Conservation (phyloP, 495 filamentous ascomycete species). For the Penicillium dipodomyicola region DNA sequence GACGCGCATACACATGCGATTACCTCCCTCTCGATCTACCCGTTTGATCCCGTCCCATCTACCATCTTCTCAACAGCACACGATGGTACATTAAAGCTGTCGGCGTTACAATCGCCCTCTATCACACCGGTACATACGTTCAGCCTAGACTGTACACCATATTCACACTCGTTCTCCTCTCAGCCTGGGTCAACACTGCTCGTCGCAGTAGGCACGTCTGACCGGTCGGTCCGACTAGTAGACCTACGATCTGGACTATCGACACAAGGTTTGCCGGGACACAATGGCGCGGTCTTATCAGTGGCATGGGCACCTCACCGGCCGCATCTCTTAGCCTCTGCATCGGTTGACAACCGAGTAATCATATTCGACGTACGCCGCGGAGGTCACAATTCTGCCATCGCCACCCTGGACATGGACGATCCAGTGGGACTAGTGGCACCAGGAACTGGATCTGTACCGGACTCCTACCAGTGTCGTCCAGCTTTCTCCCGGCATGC, state of each 20-base stretch:
- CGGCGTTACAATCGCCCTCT: conserved; percentile 55
- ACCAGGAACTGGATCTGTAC: conserved; percentile 22
- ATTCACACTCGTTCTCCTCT: conserved; percentile 74
- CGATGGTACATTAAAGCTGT: conserved; percentile 80
- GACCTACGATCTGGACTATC: conserved; percentile 75
- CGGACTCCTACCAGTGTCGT: conserved; percentile 32
- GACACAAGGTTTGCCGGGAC: conserved; percentile 74
- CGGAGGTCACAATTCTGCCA: conserved; percentile 55
- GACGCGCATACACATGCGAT: conserved; percentile 72
- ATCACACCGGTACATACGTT: conserved; percentile 61
- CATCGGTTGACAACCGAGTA: conserved; percentile 71
- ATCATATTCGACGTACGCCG: conserved; percentile 83
- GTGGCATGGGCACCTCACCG: conserved; percentile 76
- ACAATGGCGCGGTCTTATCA: conserved; percentile 67
- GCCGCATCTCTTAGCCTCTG: conserved; percentile 76
- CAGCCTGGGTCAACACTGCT: conserved; percentile 65
- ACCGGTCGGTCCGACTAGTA: conserved; percentile 73
- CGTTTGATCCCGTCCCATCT: conserved; percentile 67
- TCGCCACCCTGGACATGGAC: conserved; percentile 77
- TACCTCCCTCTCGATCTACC: conserved; percentile 83
- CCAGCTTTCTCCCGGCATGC: conserved; percentile 49
- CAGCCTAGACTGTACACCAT: conserved; percentile 65
- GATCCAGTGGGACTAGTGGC: conserved; percentile 62
- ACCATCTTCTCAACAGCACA: conserved; percentile 81
- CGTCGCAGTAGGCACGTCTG: conserved; percentile 80